A percentile compares a stretch with the other conserved stretches of the same genome.
Evolutionary conservation across 495 filamentous ascomycete genomes (phyloP).

Genomic region (Lasiosphaeria hispida): DNA sequence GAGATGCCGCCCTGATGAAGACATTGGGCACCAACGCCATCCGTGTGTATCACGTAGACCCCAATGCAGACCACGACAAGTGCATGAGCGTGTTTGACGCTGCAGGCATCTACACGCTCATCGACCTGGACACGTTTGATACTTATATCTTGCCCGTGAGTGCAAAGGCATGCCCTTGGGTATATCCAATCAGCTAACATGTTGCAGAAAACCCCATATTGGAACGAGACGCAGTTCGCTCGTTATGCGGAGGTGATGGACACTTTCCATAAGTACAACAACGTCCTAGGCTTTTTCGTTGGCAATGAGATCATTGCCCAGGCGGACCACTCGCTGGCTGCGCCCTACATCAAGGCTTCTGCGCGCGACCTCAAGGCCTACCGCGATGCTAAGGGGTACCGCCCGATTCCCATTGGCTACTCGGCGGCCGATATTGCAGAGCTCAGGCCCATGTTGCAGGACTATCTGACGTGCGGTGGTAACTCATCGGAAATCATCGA

Average conservation of each 20-base stretch:
- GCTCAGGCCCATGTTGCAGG: conserved; percentile 81
- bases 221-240: conserved; percentile 68
- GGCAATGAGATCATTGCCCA: conserved; percentile 80
- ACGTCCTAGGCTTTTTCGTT: conserved; percentile 78
- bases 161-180: not conserved
- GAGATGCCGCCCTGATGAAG: conserved; percentile 76
- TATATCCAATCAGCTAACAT: conserved; percentile 10
- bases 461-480: conserved; percentile 77
- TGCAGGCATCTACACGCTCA: conserved; percentile 74
- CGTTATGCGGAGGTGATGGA: conserved; percentile 72
- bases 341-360: conserved; percentile 80
- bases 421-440: conserved; percentile 83
- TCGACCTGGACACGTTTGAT: conserved; percentile 82
- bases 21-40: conserved; percentile 79
- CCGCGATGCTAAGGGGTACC: conserved; percentile 72
- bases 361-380: conserved; percentile 80
- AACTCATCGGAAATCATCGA: conserved; percentile 70
- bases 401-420: conserved; percentile 81
- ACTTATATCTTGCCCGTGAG: conserved; percentile 73
- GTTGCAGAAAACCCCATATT: conserved; percentile 52
- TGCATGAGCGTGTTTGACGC: conserved; percentile 69
- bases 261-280: conserved; percentile 73
- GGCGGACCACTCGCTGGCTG: conserved; percentile 60
- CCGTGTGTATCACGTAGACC: conserved; percentile 85
- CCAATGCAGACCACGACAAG: conserved; percentile 62